Evolutionary conservation across 148 eudicot genomes (phyloP).

Genomic region (Vaccinium macrocarpon): DNA sequence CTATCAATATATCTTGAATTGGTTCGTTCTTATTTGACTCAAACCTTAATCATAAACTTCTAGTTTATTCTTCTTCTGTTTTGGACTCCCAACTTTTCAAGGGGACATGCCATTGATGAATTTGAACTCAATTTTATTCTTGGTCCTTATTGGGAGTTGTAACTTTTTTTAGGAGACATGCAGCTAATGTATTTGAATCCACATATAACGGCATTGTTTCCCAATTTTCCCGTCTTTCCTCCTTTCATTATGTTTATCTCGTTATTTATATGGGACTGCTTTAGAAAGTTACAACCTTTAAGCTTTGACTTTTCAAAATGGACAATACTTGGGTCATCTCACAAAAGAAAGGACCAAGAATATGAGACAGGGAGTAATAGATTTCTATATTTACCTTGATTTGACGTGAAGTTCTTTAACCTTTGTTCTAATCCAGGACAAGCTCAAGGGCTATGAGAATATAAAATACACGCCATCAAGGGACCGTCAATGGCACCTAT

Average conservation of each 20-base stretch:
- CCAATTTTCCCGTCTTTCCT: neutral
- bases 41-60: neutral
- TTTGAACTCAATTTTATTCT: neutral
- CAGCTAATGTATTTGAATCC: neutral
- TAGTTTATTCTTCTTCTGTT: neutral
- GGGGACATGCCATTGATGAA: neutral
- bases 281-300: neutral
- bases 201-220: neutral
- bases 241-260: neutral
- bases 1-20: constrained; percentile 92
- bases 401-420: constrained; percentile 15
- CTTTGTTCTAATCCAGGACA: constrained; percentile 55
- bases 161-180: neutral
- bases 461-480: constrained; percentile 85
- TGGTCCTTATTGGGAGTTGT: neutral
- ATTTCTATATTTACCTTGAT: neutral
- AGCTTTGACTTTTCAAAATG: neutral
- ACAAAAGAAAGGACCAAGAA: neutral
- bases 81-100: neutral
- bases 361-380: neutral
- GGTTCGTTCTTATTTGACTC: constrained; percentile 41
- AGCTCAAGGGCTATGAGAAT: constrained; percentile 80
- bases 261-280: neutral
- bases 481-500: constrained; percentile 98
- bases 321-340: neutral